phyloP scores from a whole-genome alignment of 2,329 filamentous ascomycete genomes.

The Trichoderma simmonsii region DNA sequence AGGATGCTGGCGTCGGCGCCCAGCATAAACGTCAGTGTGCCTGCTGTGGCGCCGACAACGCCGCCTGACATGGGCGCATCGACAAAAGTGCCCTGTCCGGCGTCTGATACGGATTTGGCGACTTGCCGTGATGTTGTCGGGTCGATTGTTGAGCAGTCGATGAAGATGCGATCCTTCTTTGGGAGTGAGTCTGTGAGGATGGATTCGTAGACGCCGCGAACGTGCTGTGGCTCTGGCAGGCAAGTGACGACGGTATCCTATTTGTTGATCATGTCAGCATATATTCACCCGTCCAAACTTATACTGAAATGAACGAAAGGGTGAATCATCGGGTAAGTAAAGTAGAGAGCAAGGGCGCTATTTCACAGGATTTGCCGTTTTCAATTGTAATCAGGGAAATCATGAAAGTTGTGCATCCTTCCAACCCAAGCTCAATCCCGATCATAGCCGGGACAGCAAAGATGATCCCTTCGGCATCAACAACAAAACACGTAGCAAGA shows the following conservation, averaged over 20 bases:
- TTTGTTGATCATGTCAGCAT: constrained; percentile 18
- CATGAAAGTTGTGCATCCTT: constrained; percentile 36
- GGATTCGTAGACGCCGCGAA: constrained; percentile 74
- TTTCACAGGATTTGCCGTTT: constrained; percentile 61
- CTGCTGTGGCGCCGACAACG: constrained; percentile 84
- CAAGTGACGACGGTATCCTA: constrained; percentile 86
- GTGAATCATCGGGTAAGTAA: not conserved
- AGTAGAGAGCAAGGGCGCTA: not conserved
- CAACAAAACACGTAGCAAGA: not conserved
- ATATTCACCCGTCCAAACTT: constrained; percentile 34
- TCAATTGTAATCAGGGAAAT: constrained; percentile 58
- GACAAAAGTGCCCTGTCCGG: constrained; percentile 72
- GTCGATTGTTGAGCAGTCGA: constrained; percentile 97
- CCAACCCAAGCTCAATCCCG: constrained; percentile 64
- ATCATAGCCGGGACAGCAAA: constrained; percentile 56
- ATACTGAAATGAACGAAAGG: not conserved
- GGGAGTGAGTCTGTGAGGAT: constrained; percentile 61
- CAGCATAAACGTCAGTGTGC: constrained; percentile 93
- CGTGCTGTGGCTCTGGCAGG: constrained; percentile 84
- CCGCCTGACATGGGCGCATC: constrained; percentile 98
- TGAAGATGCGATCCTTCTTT: constrained; percentile 70
- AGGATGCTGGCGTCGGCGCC: constrained; percentile 64
- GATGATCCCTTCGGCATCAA: constrained; percentile 22
- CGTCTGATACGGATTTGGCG: constrained; percentile 62
- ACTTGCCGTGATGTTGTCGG: constrained; percentile 78